These are phyloP conservation scores for Vitis hybrid DNA, from an alignment of 177 flowering plant species.

Conservation along the genomic window DNA sequence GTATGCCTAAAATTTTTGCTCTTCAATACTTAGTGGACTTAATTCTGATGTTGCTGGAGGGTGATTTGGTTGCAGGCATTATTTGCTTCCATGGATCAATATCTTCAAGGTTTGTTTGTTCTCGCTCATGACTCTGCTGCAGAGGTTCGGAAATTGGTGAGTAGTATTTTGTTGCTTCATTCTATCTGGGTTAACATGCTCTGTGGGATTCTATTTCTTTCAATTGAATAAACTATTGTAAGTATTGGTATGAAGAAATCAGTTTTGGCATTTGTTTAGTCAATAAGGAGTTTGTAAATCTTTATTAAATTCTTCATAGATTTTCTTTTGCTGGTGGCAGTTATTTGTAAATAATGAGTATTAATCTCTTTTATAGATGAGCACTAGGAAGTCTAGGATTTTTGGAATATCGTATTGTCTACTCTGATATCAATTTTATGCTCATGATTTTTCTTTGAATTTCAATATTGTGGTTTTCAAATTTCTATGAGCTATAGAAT, in stretches of 20 bases:
- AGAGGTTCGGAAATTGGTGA: constrained; percentile 95
- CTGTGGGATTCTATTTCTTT: background rate
- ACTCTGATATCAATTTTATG: too few relatives aligned
- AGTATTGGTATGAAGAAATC: background rate
- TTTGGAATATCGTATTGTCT: too few relatives aligned
- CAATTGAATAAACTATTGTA: background rate
- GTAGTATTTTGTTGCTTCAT: constrained; percentile 12
- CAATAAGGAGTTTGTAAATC: too few relatives aligned
- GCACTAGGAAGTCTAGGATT: too few relatives aligned
- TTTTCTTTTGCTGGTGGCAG: too few relatives aligned
- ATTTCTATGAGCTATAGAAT: too few relatives aligned
- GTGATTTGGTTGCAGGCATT: constrained; percentile 53
- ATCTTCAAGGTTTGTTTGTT: constrained; percentile 89
- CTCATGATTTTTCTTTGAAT: too few relatives aligned
- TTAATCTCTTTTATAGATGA: too few relatives aligned
- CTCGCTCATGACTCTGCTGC: constrained; percentile 79
- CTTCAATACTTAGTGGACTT: background rate
- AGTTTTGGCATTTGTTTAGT: background rate
- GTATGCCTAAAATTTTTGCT: constrained; percentile 20
- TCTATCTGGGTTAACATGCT: background rate
- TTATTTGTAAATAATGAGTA: too few relatives aligned
- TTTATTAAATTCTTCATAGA: too few relatives aligned
- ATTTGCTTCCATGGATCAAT: constrained; percentile 80
- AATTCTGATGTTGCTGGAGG: constrained; percentile 2
- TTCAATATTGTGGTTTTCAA: too few relatives aligned